Conservation (phyloP, 768 basidiomycete species). For the Ephemerocybe angulata region DNA sequence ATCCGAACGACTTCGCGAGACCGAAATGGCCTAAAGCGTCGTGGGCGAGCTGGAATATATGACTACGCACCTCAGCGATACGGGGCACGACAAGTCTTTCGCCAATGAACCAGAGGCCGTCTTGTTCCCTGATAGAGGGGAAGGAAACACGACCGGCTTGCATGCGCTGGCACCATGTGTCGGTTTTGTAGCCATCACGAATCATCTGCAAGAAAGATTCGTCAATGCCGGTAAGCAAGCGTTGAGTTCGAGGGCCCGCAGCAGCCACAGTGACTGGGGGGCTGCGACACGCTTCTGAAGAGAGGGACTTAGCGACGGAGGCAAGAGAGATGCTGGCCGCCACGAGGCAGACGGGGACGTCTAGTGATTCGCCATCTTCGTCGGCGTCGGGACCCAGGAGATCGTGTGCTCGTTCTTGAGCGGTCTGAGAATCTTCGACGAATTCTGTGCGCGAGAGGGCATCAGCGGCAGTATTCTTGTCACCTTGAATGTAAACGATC, state of each 20-base stretch:
- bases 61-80: slow-evolving; percentile 16
- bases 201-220: not conserved
- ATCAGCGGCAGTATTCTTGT: too few species aligned
- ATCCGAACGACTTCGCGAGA: slow-evolving; percentile 26
- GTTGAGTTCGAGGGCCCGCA: not conserved
- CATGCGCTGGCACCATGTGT: not conserved
- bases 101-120: slow-evolving; percentile 23
- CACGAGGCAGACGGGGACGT: not conserved
- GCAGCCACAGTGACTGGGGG: not conserved
- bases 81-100: slow-evolving; percentile 20
- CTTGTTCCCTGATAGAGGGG: not conserved
- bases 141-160: not conserved
- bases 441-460: too few species aligned
- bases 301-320: too few species aligned
- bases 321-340: too few species aligned
- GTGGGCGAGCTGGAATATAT: slow-evolving; percentile 25
- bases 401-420: not conserved
- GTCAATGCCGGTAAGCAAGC: not conserved
- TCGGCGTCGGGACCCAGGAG: not conserved
- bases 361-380: too few species aligned
- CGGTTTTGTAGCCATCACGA: not conserved
- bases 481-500: too few species aligned
- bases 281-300: not conserved
- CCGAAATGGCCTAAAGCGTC: slow-evolving; percentile 32
- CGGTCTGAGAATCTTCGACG: not conserved